Percentiles rank a stretch among this genome's conserved stretches.
phyloP scores from a whole-genome alignment of 306 rosid species.

The Fragaria nilgerrensis region DNA sequence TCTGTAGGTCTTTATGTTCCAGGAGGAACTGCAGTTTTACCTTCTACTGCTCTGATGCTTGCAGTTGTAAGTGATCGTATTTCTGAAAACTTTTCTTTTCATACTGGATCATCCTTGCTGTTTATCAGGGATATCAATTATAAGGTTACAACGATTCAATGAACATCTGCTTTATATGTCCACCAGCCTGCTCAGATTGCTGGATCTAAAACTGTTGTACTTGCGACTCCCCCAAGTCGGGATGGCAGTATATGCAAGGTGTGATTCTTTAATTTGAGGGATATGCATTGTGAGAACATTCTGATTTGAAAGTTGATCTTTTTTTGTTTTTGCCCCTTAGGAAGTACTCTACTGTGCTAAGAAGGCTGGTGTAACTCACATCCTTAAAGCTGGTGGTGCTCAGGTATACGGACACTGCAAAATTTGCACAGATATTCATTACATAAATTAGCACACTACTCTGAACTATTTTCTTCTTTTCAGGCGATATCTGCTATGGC shows the following conservation, averaged over 20 bases:
- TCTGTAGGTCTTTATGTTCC: slow-evolving; percentile 99
- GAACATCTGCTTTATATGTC: slow-evolving; percentile 29
- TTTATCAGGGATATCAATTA: background rate
- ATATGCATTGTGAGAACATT: slow-evolving; percentile 16
- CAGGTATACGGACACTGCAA: slow-evolving; percentile 57
- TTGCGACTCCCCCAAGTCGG: slow-evolving; percentile 84
- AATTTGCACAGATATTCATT: background rate
- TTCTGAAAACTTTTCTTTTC: background rate
- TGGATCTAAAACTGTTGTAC: slow-evolving; percentile 86
- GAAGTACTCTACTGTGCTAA: slow-evolving; percentile 97
- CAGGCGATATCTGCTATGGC: slow-evolving; percentile 98
- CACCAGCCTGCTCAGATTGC: slow-evolving; percentile 96
- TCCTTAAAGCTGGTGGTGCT: slow-evolving; percentile 99
- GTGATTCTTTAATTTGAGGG: slow-evolving; percentile 37
- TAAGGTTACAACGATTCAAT: slow-evolving; percentile 13
- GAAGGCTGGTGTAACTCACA: slow-evolving; percentile 97
- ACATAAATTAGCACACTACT: background rate
- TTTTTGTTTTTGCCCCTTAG: slow-evolving; percentile 36
- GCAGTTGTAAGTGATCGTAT: slow-evolving; percentile 69
- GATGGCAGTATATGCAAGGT: slow-evolving; percentile 95
- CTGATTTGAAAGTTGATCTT: slow-evolving; percentile 18
- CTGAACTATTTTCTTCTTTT: slow-evolving; percentile 18
- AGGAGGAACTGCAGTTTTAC: slow-evolving; percentile 98
- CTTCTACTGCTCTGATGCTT: slow-evolving; percentile 98
- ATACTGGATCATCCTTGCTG: slow-evolving; percentile 1